Conservation (phyloP, 169 alveolate species). For the Plasmodium ovale region DNA sequence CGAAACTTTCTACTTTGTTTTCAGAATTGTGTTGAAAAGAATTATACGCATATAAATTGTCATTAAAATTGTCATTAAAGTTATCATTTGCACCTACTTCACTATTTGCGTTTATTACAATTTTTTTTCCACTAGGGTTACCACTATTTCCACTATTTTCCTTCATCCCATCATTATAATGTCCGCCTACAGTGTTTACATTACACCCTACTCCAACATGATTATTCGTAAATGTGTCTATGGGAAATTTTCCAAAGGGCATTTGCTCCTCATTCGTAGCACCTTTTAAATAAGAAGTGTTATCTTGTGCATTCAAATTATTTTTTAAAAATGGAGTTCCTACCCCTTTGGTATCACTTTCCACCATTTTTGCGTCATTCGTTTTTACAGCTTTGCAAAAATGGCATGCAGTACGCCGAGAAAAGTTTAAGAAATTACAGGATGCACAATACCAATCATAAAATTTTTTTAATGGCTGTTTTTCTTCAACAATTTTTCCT, state of each 20-base stretch:
- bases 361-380: conserved; percentile 53
- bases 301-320: conserved; percentile 1
- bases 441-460: conserved; percentile 85
- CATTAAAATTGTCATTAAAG: background rate
- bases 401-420: conserved; percentile 74
- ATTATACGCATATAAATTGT: background rate
- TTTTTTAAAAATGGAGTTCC: conserved; percentile 30
- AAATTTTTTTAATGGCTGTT: conserved; percentile 29
- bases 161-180: background rate
- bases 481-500: conserved; percentile 10
- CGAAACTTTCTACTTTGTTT: conserved; percentile 14
- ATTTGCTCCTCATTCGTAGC: background rate
- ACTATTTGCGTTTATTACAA: background rate
- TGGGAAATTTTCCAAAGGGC: background rate
- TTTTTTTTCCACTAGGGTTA: background rate
- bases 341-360: conserved; percentile 2
- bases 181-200: background rate
- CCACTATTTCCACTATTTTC: background rate
- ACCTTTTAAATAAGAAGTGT: background rate
- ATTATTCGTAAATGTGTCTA: background rate
- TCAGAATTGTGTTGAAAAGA: background rate
- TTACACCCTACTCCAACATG: background rate
- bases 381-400: conserved; percentile 71
- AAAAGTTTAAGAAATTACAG: conserved; percentile 84
- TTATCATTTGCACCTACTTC: background rate